Conservation (phyloP, 129 eudicot species). For the Gnaphalium uliginosum region DNA sequence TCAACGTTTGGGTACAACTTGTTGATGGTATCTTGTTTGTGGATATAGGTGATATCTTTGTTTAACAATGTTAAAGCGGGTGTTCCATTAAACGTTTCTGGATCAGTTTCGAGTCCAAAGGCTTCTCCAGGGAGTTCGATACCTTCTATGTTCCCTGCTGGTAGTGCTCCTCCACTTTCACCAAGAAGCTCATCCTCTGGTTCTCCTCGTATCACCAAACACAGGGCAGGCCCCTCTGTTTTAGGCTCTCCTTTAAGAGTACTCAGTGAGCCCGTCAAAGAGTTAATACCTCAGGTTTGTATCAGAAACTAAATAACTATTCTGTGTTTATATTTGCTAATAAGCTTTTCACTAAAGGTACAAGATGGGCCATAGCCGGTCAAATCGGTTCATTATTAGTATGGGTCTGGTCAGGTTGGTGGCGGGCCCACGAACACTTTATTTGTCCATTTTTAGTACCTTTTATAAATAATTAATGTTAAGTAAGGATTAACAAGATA, state of each 20-base stretch:
- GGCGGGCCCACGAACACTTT: neutral
- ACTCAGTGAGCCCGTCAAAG: constrained; percentile 70
- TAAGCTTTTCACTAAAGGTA: neutral
- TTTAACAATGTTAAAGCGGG: constrained; percentile 80
- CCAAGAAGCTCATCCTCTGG: constrained; percentile 79
- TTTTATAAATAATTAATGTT: neutral
- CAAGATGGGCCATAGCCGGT: neutral
- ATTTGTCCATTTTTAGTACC: neutral
- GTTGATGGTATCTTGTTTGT: constrained; percentile 17
- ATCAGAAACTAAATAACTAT: neutral
- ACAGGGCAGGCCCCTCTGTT: constrained; percentile 72
- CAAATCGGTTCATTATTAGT: neutral
- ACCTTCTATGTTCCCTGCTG: constrained; percentile 92
- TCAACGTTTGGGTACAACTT: constrained; percentile 10
- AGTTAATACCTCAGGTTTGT: constrained; percentile 69
- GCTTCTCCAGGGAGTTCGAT: constrained; percentile 57
- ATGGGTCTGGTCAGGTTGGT: neutral
- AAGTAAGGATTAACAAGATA: neutral
- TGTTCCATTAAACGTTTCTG: constrained; percentile 57
- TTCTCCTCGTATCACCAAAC: constrained; percentile 79
- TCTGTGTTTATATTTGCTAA: neutral
- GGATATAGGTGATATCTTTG: constrained; percentile 70
- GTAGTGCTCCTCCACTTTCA: constrained; percentile 92
- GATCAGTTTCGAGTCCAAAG: constrained; percentile 64
- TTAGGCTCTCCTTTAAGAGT: constrained; percentile 72